Evolutionary conservation across 129 eudicot species (phyloP).

Genomic region (Centaurea solstitialis): DNA sequence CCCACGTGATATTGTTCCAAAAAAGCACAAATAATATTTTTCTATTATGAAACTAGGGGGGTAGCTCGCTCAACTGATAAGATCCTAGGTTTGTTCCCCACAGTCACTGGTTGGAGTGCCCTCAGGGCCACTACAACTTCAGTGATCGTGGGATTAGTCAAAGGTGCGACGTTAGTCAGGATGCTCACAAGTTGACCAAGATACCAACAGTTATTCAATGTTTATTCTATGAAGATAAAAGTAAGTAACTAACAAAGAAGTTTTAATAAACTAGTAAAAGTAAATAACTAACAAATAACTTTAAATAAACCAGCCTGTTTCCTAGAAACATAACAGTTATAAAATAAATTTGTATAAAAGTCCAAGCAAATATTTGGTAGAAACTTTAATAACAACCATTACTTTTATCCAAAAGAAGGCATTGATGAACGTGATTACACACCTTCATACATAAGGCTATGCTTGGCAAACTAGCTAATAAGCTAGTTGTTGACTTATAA

Average conservation of each 20-base stretch:
- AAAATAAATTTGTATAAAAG: not conserved
- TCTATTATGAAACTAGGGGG: not conserved
- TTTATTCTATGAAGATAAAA: not conserved
- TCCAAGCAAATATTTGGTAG: conserved; percentile 1
- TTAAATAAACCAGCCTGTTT: not conserved
- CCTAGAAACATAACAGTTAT: not conserved
- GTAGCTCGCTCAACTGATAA: too few relatives aligned
- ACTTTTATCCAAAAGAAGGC: not conserved
- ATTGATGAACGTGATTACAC: not conserved
- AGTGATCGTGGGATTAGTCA: too few relatives aligned
- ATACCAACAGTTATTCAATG: not conserved
- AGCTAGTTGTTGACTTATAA: too few relatives aligned
- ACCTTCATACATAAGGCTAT: not conserved
- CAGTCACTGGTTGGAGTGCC: too few relatives aligned
- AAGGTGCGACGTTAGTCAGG: too few relatives aligned
- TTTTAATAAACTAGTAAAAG: not conserved
- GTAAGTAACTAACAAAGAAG: not conserved
- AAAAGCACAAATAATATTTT: not conserved
- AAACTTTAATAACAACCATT: not conserved
- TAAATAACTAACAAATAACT: not conserved
- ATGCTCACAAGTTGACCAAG: too few relatives aligned
- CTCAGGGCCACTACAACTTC: not conserved
- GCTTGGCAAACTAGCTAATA: too few relatives aligned
- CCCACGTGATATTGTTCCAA: too few relatives aligned
- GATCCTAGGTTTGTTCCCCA: not conserved